Base-by-base conservation (phyloP, 495 filamentous ascomycete genomes). In the Pseudomonodictys pantanalensis region DNA sequence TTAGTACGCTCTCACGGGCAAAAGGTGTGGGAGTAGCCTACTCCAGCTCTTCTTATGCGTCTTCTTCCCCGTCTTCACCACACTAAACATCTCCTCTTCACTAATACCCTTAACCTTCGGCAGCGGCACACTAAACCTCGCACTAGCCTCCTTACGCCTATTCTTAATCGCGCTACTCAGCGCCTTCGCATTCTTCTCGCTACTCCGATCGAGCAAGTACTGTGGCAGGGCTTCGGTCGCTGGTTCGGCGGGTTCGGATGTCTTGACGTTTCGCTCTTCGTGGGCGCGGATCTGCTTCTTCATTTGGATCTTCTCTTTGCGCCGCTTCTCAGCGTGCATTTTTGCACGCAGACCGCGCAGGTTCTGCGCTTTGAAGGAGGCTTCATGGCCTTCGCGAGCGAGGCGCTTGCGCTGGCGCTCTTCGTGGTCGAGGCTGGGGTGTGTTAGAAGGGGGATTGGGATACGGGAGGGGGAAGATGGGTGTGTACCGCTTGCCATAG, bases 301-400 rank as follows among this genome's bases (percentile, higher is more conserved):
- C 89, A 98, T 92, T 84, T 97, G 92, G 73, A 99, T 97, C 86
- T 99, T 99, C 77, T 97, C 89, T 68, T 87, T 83, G 76, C 91
- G 90, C 38, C 93, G 83, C 82, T 93, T 88, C 80, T 96, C 88
- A 73, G 90, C 87, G 79, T 95, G 88, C 69, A 96, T 80, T 79
- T 99, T 99, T 68, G 93, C 93, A 60, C 90, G 80, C 66, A 97
- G 82, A 62, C 95, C 93, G 59, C 85, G 85, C 66, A 97, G 81
- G 72, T 91, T 95, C 77, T 97, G 92, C 15, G 93, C 89, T 75
- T 96, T 83, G 65, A 91, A 77, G 44, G 88, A 92, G 52, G 81
- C 79, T 76, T 89, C 85, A 78, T 97, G 91, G 49, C 81, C 82
- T 75, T 96, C 89, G 74, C 95, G 86, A 51, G 93, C 93, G 51